Evolutionary conservation across 768 basidiomycete genomes (phyloP), one percentile per base, ranked within the genome.

Genomic region (Mycena rosella): DNA sequence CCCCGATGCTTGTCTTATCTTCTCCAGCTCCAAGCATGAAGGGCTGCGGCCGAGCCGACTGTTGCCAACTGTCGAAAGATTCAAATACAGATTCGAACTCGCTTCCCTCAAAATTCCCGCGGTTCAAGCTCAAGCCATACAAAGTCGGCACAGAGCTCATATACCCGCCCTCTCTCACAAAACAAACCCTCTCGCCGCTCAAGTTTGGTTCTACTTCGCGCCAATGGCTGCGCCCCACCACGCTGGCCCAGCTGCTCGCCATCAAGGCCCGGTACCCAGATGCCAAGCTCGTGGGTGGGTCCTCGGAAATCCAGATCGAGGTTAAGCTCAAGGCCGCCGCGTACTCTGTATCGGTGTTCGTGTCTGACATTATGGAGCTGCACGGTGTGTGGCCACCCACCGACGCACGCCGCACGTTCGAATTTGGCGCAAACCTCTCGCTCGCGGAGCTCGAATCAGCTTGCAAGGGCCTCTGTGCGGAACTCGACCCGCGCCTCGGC

Each of bases 241-340:
- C 67, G 30, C 55, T 72, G 36, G 57, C 53, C 20, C 49, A 72
- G 40, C 71, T 72, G 27, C 51, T 72, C 34, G 67, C 63, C 29
- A 68, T 72, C 56, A 69, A 68, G 38, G 53, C 67, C 29, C 47
- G 57, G 45, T 56, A 68, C 29, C 71, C 71, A 5, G 62, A 69
- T 18, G 71, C 71, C 15, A 72, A 72, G 61, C 67, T 72, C 51
- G 68, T 72, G 5, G 71, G 71, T 13, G 71, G 71, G 9, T 72
- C 71, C 17, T 54, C 67, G 8, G 71, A 72, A 56, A 65, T 72
- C 47, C 71, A 72, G 38, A 72, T 72, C 56, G 71, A 72, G 51
- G 71, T 72, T 55, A 72, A 72, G 64, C 36, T 69, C 44, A 72
- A 72, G 53, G 71, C 68, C 14, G 67, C 67, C 22, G 51, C 52